These are phyloP conservation scores for Kazachstania psychrophila DNA, from an alignment of 805 yeast species.

Conservation along the genomic window DNA sequence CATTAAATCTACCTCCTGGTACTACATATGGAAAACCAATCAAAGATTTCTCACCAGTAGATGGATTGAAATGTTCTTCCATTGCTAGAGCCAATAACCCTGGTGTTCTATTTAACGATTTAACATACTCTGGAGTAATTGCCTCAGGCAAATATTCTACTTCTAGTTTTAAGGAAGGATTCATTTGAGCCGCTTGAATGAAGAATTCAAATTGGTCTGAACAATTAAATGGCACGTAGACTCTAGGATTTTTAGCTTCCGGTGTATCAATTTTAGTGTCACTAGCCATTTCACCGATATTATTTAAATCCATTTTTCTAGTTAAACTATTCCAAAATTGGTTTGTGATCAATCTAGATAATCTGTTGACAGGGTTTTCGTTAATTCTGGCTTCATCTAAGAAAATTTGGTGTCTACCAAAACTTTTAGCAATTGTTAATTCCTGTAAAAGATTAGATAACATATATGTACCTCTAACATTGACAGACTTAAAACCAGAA, in stretches of 20 bases:
- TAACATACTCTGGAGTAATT: conserved; percentile 69
- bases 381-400: conserved; percentile 75
- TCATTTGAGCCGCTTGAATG: conserved; percentile 38
- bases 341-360: conserved; percentile 61
- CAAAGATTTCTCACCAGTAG: conserved; percentile 40
- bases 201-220: conserved; percentile 68
- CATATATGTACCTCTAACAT: conserved; percentile 83
- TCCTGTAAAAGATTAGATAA: conserved; percentile 80
- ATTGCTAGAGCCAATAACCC: conserved; percentile 80
- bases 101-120: conserved; percentile 69
- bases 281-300: conserved; percentile 58
- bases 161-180: conserved; percentile 53
- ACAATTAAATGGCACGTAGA: conserved; percentile 66
- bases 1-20: conserved; percentile 97
- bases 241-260: conserved; percentile 55
- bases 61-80: conserved; percentile 42
- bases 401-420: conserved; percentile 69
- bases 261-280: conserved; percentile 69
- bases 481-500: conserved; percentile 63
- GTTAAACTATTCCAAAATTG: conserved; percentile 78
- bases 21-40: conserved; percentile 80
- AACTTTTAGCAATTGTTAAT: conserved; percentile 72
- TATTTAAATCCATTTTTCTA: conserved; percentile 52
- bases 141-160: conserved; percentile 68
- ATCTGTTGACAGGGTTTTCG: conserved; percentile 78